Evolutionary conservation across 768 basidiomycete genomes (phyloP).

Genomic region (Mycena crocata): DNA sequence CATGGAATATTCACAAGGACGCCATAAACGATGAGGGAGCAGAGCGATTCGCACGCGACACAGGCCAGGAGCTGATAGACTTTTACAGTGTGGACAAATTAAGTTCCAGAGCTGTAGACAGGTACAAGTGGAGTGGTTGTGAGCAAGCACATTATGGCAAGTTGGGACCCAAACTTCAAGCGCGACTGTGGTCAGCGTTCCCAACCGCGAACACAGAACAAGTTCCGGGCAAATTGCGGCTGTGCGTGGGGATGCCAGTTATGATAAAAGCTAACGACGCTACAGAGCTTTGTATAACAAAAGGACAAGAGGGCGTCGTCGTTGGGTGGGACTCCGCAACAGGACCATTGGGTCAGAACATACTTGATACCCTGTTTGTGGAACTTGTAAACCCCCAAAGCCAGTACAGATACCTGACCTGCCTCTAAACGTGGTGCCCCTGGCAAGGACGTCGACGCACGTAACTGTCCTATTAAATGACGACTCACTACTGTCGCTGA

Average conservation of each 20-base stretch:
- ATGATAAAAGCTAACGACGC: no score
- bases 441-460: constrained; percentile 10
- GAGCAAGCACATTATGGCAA: background rate
- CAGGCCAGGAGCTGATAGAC: constrained; percentile 31
- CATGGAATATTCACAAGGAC: constrained; percentile 44
- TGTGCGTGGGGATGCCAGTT: constrained; percentile 48
- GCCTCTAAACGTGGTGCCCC: constrained; percentile 45
- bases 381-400: constrained; percentile 40
- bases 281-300: no score
- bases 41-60: constrained; percentile 44
- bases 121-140: background rate
- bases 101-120: background rate
- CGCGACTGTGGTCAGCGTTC: constrained; percentile 37
- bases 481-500: constrained; percentile 19
- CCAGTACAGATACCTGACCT: constrained; percentile 39
- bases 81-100: constrained; percentile 41
- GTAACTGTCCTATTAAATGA: background rate
- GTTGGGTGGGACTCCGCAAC: constrained; percentile 38
- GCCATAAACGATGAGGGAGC: constrained; percentile 43
- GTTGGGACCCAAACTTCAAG: constrained; percentile 28
- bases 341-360: constrained; percentile 19
- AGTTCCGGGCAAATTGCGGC: constrained; percentile 41
- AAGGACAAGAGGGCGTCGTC: constrained; percentile 44
- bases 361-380: constrained; percentile 46
- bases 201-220: constrained; percentile 39